These are phyloP conservation scores for Gloeophyllum trabeum DNA, from an alignment of 768 basidiomycete species.

Conservation along the genomic window DNA sequence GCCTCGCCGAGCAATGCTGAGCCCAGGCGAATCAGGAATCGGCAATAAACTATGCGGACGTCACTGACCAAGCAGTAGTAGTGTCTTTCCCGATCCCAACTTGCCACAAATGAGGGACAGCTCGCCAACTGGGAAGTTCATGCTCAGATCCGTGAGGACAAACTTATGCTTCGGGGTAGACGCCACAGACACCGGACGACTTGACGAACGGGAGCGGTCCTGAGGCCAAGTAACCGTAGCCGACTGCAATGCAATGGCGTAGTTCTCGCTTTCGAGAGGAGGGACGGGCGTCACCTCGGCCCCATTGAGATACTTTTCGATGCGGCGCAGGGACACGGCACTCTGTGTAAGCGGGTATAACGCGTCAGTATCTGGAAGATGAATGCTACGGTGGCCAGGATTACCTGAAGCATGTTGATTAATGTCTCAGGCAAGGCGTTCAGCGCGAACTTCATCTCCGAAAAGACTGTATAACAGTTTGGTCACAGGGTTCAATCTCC, in stretches of 20 bases:
- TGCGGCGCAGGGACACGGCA: slow-evolving; percentile 78
- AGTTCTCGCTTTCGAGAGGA: slow-evolving; percentile 43
- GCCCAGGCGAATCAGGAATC: slow-evolving; percentile 5
- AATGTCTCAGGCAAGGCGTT: slow-evolving; percentile 86
- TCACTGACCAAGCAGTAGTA: slow-evolving; percentile 54
- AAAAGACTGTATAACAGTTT: slow-evolving; percentile 73
- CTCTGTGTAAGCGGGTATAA: slow-evolving; percentile 26
- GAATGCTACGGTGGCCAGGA: too few relatives aligned
- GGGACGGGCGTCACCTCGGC: slow-evolving; percentile 60
- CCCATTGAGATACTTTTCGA: slow-evolving; percentile 78
- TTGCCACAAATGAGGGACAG: slow-evolving; percentile 83
- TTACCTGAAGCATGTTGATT: slow-evolving; percentile 84
- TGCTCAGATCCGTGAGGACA: slow-evolving; percentile 62
- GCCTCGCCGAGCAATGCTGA: slow-evolving; percentile 79
- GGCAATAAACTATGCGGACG: not conserved
- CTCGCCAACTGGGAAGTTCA: slow-evolving; percentile 71
- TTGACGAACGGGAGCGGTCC: slow-evolving; percentile 44
- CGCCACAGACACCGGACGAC: slow-evolving; percentile 38
- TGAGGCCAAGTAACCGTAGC: slow-evolving; percentile 90
- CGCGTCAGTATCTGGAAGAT: not conserved
- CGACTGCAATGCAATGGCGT: slow-evolving; percentile 63
- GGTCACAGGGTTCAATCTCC: not conserved
- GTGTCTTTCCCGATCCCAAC: slow-evolving; percentile 81
- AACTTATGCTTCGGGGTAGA: slow-evolving; percentile 76
- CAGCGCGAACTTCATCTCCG: slow-evolving; percentile 80